Evolutionary conservation across 169 alveolate species (phyloP), one percentile per base, ranked within the genome.

Genomic region (Plasmodium malariae): DNA sequence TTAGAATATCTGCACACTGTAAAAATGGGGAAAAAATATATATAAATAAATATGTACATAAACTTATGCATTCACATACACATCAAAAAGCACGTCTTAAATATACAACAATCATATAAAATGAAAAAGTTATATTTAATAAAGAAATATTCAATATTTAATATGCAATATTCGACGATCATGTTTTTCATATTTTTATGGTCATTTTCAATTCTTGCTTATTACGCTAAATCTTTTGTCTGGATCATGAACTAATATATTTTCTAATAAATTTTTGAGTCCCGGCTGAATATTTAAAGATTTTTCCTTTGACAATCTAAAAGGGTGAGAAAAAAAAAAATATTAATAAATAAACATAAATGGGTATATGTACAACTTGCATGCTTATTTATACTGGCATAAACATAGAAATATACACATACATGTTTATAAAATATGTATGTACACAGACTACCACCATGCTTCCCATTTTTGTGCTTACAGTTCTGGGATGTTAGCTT

Each of bases 191-290:
- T 9, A 40, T 40, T 40, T 40, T 9, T 9, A 40, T 40, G 9
- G 51, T 9, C 9, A 9, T 9, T 40, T 40, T n/a, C n/a, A n/a
- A n/a, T n/a, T 65, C 0, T 48, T 19, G 19, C 26, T 55, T 62
- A 74, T 24, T 74, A 74, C 88, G 36, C 90, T 80, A 51, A 80
- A 80, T 80, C 90, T 65, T 63, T 80, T 48, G n/a, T 80, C 90
- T 5, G 90, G 90, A 57, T 80, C 90, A 37, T 80, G 90, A 0
- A 80, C 90, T 7, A 80, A 45, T 14, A 80, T 80, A 67, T 80
- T 80, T 65, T 80, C 90, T 30, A 80, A 60, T 54, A 80, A 67
- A 67, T 80, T 80, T 36, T 80, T 80, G 9, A 80, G 37, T 37
- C 90, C 90, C 24, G 90, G 90, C 34, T 80, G 90, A 5, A 65